These are phyloP conservation scores for Aurantiochytrium sp. DNA, from an alignment of 108 stramenopile species.

Conservation along the genomic window DNA sequence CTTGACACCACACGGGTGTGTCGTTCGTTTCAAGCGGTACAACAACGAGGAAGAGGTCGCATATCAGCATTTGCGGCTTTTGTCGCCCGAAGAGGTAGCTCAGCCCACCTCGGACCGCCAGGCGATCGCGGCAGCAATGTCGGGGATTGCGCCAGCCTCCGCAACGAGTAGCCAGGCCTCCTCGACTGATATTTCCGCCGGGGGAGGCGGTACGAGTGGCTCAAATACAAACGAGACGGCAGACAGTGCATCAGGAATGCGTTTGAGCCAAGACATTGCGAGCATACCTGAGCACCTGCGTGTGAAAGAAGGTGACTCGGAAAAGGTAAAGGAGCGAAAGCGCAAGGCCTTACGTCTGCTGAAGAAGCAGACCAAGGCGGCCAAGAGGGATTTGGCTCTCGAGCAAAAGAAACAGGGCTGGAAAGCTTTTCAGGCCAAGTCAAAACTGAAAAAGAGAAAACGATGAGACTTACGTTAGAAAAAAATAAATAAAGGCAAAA, in stretches of 20 bases:
- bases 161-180: no score
- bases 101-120: background rate
- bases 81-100: background rate
- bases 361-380: background rate
- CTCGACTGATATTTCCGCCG: no score
- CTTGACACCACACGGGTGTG: background rate
- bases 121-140: background rate
- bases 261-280: background rate
- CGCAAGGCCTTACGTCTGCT: background rate
- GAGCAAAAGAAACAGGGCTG: conserved; percentile 13
- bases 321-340: background rate
- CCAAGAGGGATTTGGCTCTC: background rate
- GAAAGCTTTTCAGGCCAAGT: background rate
- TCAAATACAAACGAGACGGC: background rate
- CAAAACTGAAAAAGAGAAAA: background rate
- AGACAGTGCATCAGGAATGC: background rate
- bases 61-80: background rate
- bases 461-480: background rate
- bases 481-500: no score
- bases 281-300: background rate
- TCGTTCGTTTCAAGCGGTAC: background rate
- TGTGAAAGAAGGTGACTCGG: background rate
- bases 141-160: background rate
- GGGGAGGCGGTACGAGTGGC: background rate
- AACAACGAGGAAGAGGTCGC: conserved; percentile 19